Evolutionary conservation across 2,329 filamentous ascomycete species (phyloP).

Genomic region (Juglanconis juglandina): DNA sequence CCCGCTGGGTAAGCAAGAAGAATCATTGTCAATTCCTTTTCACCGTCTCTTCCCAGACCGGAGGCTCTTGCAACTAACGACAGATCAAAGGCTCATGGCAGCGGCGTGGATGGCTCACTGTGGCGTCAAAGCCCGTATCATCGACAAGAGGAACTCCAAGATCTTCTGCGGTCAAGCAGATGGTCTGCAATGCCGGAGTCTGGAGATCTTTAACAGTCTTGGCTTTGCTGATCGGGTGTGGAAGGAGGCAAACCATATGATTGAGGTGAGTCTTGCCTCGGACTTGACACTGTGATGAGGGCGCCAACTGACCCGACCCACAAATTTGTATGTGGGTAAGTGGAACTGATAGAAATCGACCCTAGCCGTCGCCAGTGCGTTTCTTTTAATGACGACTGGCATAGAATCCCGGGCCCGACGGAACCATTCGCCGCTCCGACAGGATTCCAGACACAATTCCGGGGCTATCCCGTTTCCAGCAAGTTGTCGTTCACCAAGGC

Average conservation of each 20-base stretch:
- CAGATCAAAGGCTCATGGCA: constrained; percentile 35
- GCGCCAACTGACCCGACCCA: background rate
- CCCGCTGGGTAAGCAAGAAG: constrained; percentile 26
- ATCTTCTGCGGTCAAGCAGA: constrained; percentile 43
- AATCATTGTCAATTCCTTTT: background rate
- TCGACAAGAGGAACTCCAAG: constrained; percentile 41
- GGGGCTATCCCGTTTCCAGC: constrained; percentile 59
- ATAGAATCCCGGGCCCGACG: constrained; percentile 61
- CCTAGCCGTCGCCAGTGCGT: background rate
- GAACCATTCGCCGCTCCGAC: constrained; percentile 54
- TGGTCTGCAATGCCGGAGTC: constrained; percentile 57
- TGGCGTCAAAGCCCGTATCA: constrained; percentile 38
- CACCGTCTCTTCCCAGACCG: background rate
- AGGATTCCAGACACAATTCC: constrained; percentile 61
- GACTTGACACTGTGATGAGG: background rate
- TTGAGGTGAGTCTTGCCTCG: constrained; percentile 50
- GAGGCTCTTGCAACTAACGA: background rate
- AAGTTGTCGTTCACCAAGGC: constrained; percentile 68
- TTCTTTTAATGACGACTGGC: constrained; percentile 4
- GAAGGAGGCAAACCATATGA: constrained; percentile 65
- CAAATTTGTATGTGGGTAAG: constrained; percentile 30
- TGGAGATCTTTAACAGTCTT: constrained; percentile 73
- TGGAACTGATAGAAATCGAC: background rate
- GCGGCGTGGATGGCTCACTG: constrained; percentile 40
- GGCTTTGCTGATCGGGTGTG: constrained; percentile 61